A percentile compares a stretch with the other conserved stretches of the same genome.
phyloP scores from a whole-genome alignment of 1,139 yeast species.

The Geotrichum restrictum region DNA sequence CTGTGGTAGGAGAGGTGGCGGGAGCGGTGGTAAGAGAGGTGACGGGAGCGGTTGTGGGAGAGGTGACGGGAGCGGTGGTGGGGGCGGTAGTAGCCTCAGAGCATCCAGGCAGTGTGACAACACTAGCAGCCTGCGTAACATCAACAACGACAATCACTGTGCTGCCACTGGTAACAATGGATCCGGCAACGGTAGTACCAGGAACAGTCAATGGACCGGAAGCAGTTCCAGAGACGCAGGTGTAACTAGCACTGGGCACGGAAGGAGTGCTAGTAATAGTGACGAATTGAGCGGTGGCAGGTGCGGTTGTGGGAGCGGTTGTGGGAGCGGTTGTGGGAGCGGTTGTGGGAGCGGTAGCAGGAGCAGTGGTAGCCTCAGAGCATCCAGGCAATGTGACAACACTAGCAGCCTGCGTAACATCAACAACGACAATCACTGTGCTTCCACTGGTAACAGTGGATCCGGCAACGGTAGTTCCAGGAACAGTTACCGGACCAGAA shows the following conservation, averaged over 20 bases:
- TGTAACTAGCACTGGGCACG: slow-evolving; percentile 8
- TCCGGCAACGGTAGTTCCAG: slow-evolving; percentile 20
- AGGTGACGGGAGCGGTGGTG: slow-evolving; percentile 21
- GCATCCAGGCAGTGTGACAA: slow-evolving; percentile 24
- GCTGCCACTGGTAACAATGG: slow-evolving; percentile 11
- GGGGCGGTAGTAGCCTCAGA: slow-evolving; percentile 6
- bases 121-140: slow-evolving; percentile 2
- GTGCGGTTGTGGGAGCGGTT: neutral
- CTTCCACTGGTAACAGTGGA: slow-evolving; percentile 13
- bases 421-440: neutral
- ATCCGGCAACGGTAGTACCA: slow-evolving; percentile 18
- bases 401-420: neutral
- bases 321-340: neutral
- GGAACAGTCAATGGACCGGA: slow-evolving; percentile 14
- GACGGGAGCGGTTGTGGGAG: neutral
- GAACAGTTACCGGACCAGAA: slow-evolving; percentile 9
- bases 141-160: neutral
- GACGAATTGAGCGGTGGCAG: neutral
- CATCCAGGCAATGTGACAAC: slow-evolving; percentile 25
- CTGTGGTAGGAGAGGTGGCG: neutral
- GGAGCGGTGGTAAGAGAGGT: neutral
- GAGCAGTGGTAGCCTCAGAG: slow-evolving; percentile 3
- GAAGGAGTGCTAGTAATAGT: slow-evolving; percentile 7
- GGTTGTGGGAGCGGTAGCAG: slow-evolving; percentile 22
- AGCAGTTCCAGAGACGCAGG: slow-evolving; percentile 17